Conservation (phyloP, 768 basidiomycete genomes). For the Imleria badia region DNA sequence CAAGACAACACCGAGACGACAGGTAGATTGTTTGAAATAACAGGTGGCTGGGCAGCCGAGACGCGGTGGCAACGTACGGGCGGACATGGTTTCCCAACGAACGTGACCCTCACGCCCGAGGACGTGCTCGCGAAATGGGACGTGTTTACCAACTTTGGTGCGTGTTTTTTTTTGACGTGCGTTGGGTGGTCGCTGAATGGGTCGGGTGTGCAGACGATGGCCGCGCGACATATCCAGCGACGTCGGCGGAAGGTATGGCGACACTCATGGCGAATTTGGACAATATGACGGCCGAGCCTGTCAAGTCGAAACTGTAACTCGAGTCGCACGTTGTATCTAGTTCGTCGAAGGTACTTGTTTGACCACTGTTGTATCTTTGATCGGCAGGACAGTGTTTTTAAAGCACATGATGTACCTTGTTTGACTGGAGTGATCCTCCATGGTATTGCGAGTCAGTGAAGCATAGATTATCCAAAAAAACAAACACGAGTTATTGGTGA, state of each 20-base stretch:
- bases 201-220: slow-evolving; percentile 58
- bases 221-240: slow-evolving; percentile 77
- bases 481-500: too few relatives aligned
- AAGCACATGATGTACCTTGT: neutral
- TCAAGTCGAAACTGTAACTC: slow-evolving; percentile 55
- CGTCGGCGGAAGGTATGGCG: slow-evolving; percentile 73
- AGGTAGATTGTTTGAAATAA: slow-evolving; percentile 80
- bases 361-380: too few relatives aligned
- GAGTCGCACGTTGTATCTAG: neutral
- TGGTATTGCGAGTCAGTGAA: too few relatives aligned
- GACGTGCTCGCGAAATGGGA: slow-evolving; percentile 79
- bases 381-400: too few relatives aligned
- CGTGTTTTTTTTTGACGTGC: slow-evolving; percentile 20
- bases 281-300: slow-evolving; percentile 27
- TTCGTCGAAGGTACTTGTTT: too few relatives aligned
- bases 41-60: slow-evolving; percentile 90
- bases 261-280: slow-evolving; percentile 69
- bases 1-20: slow-evolving; percentile 74
- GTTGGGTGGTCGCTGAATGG: neutral
- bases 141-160: slow-evolving; percentile 81
- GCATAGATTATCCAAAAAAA: too few relatives aligned
- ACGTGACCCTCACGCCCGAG: slow-evolving; percentile 74
- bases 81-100: slow-evolving; percentile 85
- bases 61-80: slow-evolving; percentile 91
- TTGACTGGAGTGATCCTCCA: too few relatives aligned